Evolutionary conservation across 306 rosid species (phyloP).

Genomic region (Styphnolobium japonicum): DNA sequence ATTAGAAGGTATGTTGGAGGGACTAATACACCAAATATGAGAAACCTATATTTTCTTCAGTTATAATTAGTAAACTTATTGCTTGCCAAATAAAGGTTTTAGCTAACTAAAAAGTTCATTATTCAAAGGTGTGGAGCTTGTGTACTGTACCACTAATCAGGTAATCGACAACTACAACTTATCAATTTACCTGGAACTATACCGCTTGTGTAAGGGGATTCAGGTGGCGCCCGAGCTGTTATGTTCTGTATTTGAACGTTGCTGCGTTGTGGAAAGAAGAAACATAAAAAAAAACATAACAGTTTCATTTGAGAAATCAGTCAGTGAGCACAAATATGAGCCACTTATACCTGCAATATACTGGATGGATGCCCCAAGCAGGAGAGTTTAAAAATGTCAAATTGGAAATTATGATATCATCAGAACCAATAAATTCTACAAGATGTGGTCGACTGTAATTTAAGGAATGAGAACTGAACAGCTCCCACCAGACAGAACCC

Average conservation of each 20-base stretch:
- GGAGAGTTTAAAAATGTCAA: conserved; percentile 65
- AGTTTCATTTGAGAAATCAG: not conserved
- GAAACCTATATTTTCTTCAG: not conserved
- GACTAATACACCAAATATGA: not conserved
- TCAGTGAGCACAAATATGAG: not conserved
- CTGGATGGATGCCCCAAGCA: conserved; percentile 67
- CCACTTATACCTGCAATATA: conserved; percentile 62
- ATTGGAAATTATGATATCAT: conserved; percentile 53
- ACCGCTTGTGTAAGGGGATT: conserved; percentile 62
- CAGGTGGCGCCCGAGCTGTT: conserved; percentile 44
- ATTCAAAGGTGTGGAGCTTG: not conserved
- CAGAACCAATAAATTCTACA: conserved; percentile 51
- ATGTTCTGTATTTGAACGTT: conserved; percentile 49
- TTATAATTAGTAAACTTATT: not conserved
- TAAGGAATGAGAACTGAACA: conserved; percentile 41
- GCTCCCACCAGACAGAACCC: conserved; percentile 69
- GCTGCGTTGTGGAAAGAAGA: conserved; percentile 36
- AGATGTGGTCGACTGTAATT: conserved; percentile 65
- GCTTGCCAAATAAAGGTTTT: not conserved
- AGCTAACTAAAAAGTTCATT: conserved; percentile 3
- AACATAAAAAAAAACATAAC: not conserved
- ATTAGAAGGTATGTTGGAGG: not conserved
- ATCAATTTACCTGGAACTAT: conserved; percentile 58
- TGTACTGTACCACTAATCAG: not conserved
- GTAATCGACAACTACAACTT: not conserved